phyloP scores from a whole-genome alignment of 83 land plant genomes.

The Thuja plicata region DNA sequence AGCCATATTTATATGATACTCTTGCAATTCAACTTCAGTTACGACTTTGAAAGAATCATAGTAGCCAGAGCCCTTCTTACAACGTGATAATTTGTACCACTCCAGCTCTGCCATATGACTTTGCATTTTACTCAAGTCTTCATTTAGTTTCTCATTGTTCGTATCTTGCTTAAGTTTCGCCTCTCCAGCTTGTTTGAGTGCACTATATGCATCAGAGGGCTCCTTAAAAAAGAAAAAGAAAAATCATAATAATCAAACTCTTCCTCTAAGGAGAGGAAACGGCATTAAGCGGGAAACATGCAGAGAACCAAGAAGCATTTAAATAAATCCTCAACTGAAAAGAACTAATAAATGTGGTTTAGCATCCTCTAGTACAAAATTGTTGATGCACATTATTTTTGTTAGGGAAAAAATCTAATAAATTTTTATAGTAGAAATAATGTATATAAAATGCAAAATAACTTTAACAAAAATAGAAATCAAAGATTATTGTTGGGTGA shows the following conservation, averaged over 20 bases:
- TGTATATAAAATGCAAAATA: no score
- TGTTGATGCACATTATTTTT: no score
- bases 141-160: conserved; percentile 29
- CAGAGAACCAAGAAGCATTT: not conserved
- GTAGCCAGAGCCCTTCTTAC: conserved; percentile 32
- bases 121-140: conserved; percentile 26
- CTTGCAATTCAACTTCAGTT: conserved; percentile 23
- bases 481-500: no score
- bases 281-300: not conserved
- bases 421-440: not conserved
- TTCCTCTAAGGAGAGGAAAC: not conserved
- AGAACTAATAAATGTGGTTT: not conserved
- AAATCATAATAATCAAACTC: not conserved
- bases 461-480: no score
- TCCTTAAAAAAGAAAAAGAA: not conserved
- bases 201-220: conserved; percentile 34
- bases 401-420: not conserved
- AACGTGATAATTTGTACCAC: conserved; percentile 21
- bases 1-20: conserved; percentile 45
- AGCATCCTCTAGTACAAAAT: no score
- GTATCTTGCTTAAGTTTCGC: conserved; percentile 25
- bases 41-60: conserved; percentile 46
- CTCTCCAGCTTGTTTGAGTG: conserved; percentile 45
- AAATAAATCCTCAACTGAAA: not conserved
- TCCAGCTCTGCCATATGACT: conserved; percentile 17